These are phyloP conservation scores for Salvia hispanica DNA, from an alignment of 257 asterid species.

Conservation along the genomic window DNA sequence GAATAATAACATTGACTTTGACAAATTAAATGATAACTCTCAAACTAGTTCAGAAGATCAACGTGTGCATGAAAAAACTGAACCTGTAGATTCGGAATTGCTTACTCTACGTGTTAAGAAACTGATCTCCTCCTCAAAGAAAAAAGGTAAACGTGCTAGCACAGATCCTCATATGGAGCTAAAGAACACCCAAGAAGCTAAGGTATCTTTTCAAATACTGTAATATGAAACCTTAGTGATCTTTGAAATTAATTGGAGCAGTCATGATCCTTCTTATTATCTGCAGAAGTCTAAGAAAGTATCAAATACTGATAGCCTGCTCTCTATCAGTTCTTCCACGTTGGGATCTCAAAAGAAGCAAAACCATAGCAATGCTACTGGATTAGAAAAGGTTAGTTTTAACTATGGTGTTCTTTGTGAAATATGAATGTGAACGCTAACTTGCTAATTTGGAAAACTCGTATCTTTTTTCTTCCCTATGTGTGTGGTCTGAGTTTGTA, in stretches of 20 bases:
- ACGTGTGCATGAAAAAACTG: conserved; percentile 44
- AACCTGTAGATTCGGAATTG: conserved; percentile 56
- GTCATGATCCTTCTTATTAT: conserved; percentile 12
- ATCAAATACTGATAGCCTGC: conserved; percentile 39
- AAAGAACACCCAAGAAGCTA: conserved; percentile 45
- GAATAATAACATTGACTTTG: conserved; percentile 36
- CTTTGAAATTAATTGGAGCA: conserved; percentile 15
- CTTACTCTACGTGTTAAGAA: conserved; percentile 58
- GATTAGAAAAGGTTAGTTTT: conserved; percentile 70
- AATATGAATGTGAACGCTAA: conserved; percentile 19
- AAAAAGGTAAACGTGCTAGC: conserved; percentile 58
- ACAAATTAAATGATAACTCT: conserved; percentile 52
- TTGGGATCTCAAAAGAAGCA: conserved; percentile 60
- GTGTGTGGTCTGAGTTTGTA: conserved; percentile 11
- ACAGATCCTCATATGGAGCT: conserved; percentile 43
- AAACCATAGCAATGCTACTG: conserved; percentile 45
- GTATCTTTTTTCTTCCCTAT: conserved; percentile 10
- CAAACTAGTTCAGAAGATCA: conserved; percentile 57
- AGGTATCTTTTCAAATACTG: conserved; percentile 49
- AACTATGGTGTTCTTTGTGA: conserved; percentile 20
- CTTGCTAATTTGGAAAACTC: conserved; percentile 19
- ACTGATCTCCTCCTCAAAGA: conserved; percentile 49
- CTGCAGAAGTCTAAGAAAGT: conserved; percentile 64
- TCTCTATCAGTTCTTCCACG: conserved; percentile 46
- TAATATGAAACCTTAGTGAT: conserved; percentile 1